Evolutionary conservation across 202 grass and related monocot species (phyloP).

Genomic region (Zizania palustris): DNA sequence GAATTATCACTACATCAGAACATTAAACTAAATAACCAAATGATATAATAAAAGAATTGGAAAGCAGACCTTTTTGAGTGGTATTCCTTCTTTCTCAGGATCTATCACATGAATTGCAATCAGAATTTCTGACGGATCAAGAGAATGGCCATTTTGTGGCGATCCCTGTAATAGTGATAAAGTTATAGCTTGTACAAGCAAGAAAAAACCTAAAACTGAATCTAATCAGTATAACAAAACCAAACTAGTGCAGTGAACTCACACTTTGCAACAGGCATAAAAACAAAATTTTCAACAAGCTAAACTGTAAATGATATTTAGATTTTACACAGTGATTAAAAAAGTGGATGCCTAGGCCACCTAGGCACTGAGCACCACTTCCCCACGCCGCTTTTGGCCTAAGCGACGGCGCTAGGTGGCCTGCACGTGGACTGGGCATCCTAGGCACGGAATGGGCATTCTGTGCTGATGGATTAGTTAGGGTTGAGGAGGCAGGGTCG

Average conservation of each 20-base stretch:
- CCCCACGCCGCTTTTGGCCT: too few species aligned
- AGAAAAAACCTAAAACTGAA: slow-evolving; percentile 20
- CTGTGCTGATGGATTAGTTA: too few species aligned
- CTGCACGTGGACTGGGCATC: too few species aligned
- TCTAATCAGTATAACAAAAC: slow-evolving; percentile 34
- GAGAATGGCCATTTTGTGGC: slow-evolving; percentile 65
- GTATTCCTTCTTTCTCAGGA: slow-evolving; percentile 87
- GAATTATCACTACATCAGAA: slow-evolving; percentile 38
- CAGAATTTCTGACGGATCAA: slow-evolving; percentile 88
- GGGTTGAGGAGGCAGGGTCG: too few species aligned
- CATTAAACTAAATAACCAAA: slow-evolving; percentile 31
- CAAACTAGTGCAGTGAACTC: not conserved
- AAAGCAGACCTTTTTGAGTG: slow-evolving; percentile 76
- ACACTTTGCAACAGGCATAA: not conserved
- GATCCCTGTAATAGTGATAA: slow-evolving; percentile 56
- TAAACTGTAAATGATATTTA: too few species aligned
- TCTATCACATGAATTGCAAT: slow-evolving; percentile 93
- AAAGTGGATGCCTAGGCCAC: too few species aligned
- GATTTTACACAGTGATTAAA: too few species aligned
- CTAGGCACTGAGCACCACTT: too few species aligned
- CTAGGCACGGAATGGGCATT: too few species aligned
- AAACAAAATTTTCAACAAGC: not conserved
- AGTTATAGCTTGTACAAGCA: slow-evolving; percentile 27
- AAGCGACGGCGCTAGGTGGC: too few species aligned
- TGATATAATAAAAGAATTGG: slow-evolving; percentile 13